Conservation (phyloP, 371 early-diverging fungal genomes). For the Pancytospora epiphaga region DNA sequence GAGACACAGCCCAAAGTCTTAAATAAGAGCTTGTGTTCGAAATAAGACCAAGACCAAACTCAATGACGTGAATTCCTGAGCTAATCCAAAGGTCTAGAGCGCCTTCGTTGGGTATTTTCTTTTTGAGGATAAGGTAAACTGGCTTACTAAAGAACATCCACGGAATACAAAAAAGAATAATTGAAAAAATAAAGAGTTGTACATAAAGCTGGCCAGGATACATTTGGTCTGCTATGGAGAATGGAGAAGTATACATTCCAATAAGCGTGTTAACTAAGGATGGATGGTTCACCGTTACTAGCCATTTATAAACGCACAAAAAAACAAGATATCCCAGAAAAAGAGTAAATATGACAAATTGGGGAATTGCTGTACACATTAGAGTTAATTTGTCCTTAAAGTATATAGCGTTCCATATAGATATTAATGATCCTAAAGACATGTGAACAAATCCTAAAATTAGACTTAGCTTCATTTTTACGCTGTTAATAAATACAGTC, state of each 20-base stretch:
- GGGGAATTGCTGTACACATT: constrained; percentile 78
- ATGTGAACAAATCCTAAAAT: constrained; percentile 92
- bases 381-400: constrained; percentile 71
- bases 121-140: constrained; percentile 63
- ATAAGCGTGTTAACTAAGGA: constrained; percentile 89
- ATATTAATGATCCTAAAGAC: constrained; percentile 80
- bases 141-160: constrained; percentile 95
- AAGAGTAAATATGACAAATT: constrained; percentile 75
- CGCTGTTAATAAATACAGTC: constrained; percentile 84
- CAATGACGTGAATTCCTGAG: constrained; percentile 93
- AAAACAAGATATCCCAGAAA: constrained; percentile 88
- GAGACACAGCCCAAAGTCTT: constrained; percentile 95
- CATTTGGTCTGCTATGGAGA: constrained; percentile 67
- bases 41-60: constrained; percentile 89
- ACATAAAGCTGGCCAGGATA: constrained; percentile 64
- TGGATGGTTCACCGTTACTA: constrained; percentile 75
- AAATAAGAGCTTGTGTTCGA: constrained; percentile 97
- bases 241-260: constrained; percentile 91
- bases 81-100: constrained; percentile 63
- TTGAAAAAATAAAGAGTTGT: constrained; percentile 70
- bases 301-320: constrained; percentile 89
- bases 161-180: constrained; percentile 82
- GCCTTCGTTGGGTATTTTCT: constrained; percentile 27
- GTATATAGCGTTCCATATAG: constrained; percentile 77
- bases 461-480: constrained; percentile 98